A percentile compares a stretch with the other conserved stretches of the same genome.
Evolutionary conservation across 495 filamentous ascomycete genomes (phyloP).

Genomic region (Penicillium bialowiezense): DNA sequence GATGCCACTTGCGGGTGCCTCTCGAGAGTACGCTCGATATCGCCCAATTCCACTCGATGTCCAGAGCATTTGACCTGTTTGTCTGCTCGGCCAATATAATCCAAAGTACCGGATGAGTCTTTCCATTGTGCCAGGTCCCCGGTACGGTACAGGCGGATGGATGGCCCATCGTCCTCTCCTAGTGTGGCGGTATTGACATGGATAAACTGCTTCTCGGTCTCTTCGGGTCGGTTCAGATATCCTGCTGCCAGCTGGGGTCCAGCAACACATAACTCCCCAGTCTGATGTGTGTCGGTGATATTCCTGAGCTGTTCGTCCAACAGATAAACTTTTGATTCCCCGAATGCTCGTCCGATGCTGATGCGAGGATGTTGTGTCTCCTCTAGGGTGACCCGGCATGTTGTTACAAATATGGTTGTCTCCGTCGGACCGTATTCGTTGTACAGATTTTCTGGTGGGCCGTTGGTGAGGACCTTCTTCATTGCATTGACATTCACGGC

Average conservation of each 20-base stretch:
- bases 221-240: slow-evolving; percentile 3
- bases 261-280: slow-evolving; percentile 4
- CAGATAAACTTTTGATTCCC: background rate
- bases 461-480: background rate
- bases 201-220: background rate
- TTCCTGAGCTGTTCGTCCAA: background rate
- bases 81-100: slow-evolving; percentile 39
- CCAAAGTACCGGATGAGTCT: slow-evolving; percentile 24
- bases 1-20: too few species aligned
- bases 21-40: slow-evolving; percentile 21
- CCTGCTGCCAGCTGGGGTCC: slow-evolving; percentile 2
- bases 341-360: background rate
- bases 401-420: slow-evolving; percentile 16
- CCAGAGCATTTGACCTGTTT: slow-evolving; percentile 39
- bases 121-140: slow-evolving; percentile 29
- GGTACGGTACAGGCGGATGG: slow-evolving; percentile 9
- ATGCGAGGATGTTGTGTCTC: background rate
- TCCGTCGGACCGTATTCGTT: slow-evolving; percentile 29
- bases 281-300: background rate
- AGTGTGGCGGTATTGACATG: background rate
- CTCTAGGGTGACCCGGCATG: background rate
- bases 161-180: background rate
- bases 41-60: slow-evolving; percentile 42
- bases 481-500: background rate
- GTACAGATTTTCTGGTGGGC: slow-evolving; percentile 12